Conservation (phyloP, 2,329 filamentous ascomycete genomes). For the Fonsecaea monophora region DNA sequence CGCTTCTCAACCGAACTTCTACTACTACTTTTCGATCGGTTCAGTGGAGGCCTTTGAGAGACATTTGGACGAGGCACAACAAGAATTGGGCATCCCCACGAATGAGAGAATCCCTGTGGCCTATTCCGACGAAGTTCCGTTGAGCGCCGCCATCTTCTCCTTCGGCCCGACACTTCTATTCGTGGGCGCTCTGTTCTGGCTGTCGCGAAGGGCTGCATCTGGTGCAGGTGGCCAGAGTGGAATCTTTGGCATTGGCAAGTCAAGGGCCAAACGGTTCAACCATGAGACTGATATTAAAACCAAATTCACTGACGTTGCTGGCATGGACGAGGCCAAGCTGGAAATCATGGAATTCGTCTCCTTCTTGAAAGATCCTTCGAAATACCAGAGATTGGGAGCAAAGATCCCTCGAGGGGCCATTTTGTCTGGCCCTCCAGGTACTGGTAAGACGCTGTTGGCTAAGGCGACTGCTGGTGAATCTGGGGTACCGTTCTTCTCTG, state of each 20-base stretch:
- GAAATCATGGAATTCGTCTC: slow-evolving; percentile 99
- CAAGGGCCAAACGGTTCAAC: slow-evolving; percentile 95
- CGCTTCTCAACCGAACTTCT: slow-evolving; percentile 71
- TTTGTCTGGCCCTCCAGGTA: slow-evolving; percentile 95
- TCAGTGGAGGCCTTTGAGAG: slow-evolving; percentile 92
- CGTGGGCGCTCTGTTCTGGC: slow-evolving; percentile 80
- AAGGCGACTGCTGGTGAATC: slow-evolving; percentile 98
- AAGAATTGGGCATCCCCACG: slow-evolving; percentile 82
- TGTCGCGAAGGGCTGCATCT: slow-evolving; percentile 75
- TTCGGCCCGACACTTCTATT: slow-evolving; percentile 89
- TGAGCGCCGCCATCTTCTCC: slow-evolving; percentile 73
- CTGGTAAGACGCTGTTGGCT: slow-evolving; percentile 94
- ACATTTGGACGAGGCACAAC: slow-evolving; percentile 84
- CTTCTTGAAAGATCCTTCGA: slow-evolving; percentile 91
- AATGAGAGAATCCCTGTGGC: slow-evolving; percentile 92
- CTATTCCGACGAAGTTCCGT: slow-evolving; percentile 78
- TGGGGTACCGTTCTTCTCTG: slow-evolving; percentile 95
- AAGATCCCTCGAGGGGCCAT: slow-evolving; percentile 98
- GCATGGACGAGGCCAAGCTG: slow-evolving; percentile 96
- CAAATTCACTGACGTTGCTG: slow-evolving; percentile 95
- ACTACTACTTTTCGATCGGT: slow-evolving; percentile 94
- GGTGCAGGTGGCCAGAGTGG: slow-evolving; percentile 72
- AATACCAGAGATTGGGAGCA: slow-evolving; percentile 90
- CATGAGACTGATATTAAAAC: slow-evolving; percentile 96
- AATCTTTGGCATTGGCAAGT: slow-evolving; percentile 95